Evolutionary conservation across 192 early-diverging fungal species (phyloP), one percentile per base, ranked within the genome.

Genomic region (Fimicolochytrium jonesii): DNA sequence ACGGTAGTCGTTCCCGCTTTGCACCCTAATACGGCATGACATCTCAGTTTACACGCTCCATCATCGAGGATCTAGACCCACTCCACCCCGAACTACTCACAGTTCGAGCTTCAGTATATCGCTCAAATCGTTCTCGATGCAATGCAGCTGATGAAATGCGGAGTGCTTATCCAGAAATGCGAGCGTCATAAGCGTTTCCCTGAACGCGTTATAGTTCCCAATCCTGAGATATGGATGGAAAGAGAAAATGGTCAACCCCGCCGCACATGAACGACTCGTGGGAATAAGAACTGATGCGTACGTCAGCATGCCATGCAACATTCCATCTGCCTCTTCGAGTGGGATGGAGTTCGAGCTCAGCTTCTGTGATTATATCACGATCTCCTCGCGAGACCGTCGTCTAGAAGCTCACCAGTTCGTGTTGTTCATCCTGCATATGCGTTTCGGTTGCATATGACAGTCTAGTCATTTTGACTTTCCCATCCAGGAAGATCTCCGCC

Each of bases 361-460:
- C n/a, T n/a, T n/a, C n/a, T n/a, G n/a, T n/a, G n/a, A n/a, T n/a
- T n/a, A n/a, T n/a, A n/a, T n/a, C n/a, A n/a, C n/a, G n/a, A n/a
- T n/a, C n/a, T n/a, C n/a, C n/a, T n/a, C n/a, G n/a, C n/a, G n/a
- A n/a, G n/a, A n/a, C n/a, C n/a, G n/a, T n/a, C n/a, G 9, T 15
- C 15, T 4, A 26, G 48, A 28, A 6, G 37, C 60, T n/a, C 31
- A 62, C 60, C 46, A 62, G 18, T 26, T 62, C 60, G 33, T 62
- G 47, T 28, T 62, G 48, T 22, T 62, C 47, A 30, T 62, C 42
- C 25, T 62, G 60, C 6, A 30, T n/a, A 51, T 62, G 45, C 18
- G 53, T 55, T 13, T 62, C 60, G 37, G 60, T 52, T 22, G 60
- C 60, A 62, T 62, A 62, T 23, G 45, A 48, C 17, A 62, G 46